phyloP scores from a whole-genome alignment of 345 rosid species.

The Syzygium aqueum region DNA sequence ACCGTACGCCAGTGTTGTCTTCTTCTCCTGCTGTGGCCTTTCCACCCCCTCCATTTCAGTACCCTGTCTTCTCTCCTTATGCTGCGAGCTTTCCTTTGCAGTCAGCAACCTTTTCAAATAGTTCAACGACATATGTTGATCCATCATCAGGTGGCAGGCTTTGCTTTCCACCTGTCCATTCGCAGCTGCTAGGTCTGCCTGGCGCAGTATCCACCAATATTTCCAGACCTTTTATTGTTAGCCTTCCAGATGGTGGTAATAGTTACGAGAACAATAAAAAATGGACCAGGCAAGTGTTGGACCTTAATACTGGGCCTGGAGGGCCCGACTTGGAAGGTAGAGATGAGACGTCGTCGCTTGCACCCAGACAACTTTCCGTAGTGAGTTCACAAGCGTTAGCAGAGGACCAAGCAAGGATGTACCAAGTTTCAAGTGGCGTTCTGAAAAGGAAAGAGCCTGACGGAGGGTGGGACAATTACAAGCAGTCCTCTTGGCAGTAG shows the following conservation, averaged over 20 bases:
- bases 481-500: slow-evolving; percentile 78
- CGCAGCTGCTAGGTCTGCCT: slow-evolving; percentile 56
- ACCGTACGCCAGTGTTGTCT: slow-evolving; percentile 57
- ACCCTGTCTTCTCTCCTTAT: slow-evolving; percentile 50
- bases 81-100: slow-evolving; percentile 51
- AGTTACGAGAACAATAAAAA: slow-evolving; percentile 41
- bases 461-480: slow-evolving; percentile 85
- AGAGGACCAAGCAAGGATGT: slow-evolving; percentile 72
- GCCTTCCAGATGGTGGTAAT: slow-evolving; percentile 45
- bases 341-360: slow-evolving; percentile 45
- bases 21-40: slow-evolving; percentile 76
- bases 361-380: slow-evolving; percentile 42
- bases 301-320: slow-evolving; percentile 80
- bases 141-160: slow-evolving; percentile 57
- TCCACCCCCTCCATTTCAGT: slow-evolving; percentile 58
- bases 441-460: slow-evolving; percentile 87
- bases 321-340: slow-evolving; percentile 55
- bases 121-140: slow-evolving; percentile 59
- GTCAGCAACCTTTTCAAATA: slow-evolving; percentile 53
- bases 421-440: slow-evolving; percentile 48
- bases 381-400: slow-evolving; percentile 37
- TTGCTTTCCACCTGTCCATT: slow-evolving; percentile 51
- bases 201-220: slow-evolving; percentile 40
- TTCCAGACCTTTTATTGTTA: slow-evolving; percentile 56
- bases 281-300: slow-evolving; percentile 67